A percentile compares a stretch with the other conserved stretches of the same genome.
Evolutionary conservation across 345 rosid species (phyloP).

Genomic region (Eucalyptus albens): DNA sequence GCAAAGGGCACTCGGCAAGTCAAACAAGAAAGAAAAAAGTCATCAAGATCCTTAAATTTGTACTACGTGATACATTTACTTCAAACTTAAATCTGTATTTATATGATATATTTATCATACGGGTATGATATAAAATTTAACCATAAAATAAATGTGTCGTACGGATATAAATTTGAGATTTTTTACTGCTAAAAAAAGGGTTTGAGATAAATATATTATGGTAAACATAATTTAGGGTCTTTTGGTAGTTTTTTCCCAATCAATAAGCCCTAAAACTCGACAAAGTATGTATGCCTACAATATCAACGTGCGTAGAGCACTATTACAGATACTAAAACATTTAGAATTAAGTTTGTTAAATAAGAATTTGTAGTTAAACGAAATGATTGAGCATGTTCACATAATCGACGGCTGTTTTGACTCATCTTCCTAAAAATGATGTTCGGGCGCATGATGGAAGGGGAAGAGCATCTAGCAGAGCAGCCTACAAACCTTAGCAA

Average conservation of each 20-base stretch:
- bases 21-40: neutral
- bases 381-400: neutral
- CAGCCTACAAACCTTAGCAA: neutral
- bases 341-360: neutral
- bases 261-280: neutral
- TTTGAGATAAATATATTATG: too few relatives aligned
- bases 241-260: neutral
- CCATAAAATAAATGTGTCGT: too few relatives aligned
- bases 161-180: too few relatives aligned
- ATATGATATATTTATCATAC: too few relatives aligned
- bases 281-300: neutral
- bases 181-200: neutral
- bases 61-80: accelerated
- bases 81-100: too few relatives aligned
- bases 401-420: neutral
- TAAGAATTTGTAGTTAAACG: neutral
- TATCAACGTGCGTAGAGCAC: neutral
- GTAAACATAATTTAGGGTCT: too few relatives aligned
- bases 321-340: neutral
- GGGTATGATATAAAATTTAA: too few relatives aligned
- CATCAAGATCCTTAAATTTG: neutral
- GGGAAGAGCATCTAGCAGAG: neutral
- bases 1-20: neutral
- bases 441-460: neutral
- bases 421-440: neutral